Evolutionary conservation across 2,329 filamentous ascomycete species (phyloP), one percentile per base, ranked within the genome.

Genomic region (Alternaria ventricosa): DNA sequence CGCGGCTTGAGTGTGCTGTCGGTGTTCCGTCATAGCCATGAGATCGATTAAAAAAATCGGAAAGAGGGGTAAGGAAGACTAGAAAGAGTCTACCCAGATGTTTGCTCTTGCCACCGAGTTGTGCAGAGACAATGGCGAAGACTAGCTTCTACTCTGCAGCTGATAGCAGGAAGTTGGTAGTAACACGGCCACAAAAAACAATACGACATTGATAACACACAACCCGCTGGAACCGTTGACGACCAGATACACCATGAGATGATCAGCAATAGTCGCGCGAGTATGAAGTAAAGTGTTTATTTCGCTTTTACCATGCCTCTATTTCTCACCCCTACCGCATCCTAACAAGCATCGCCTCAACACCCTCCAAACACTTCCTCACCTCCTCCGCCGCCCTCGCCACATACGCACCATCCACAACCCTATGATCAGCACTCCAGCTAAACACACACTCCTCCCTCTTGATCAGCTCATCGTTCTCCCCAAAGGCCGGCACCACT

Each of bases 361-460:
- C 93, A 75, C 92, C 89, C 82, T 98, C 94, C 43, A 98, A 87
- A 71, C 92, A 88, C 55, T 85, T 84, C 71, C 89, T 89, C 22
- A 98, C 92, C 66, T 91, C 87, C 73, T 94, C 93, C 12, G 93
- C 94, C 78, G 95, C 95, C 70, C 94, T 87, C 20, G 96, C 96
- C 87, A 97, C 93, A 64, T 94, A 97, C 50, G 95, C 95, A 2
- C 96, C 96, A 81, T 99, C 96, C 50, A 98, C 89, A 57, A 98
- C 92, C 20, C 96, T 86, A 81, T 99, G 96, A 80, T 98, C 94
- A 6, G 95, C 95, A 79, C 92, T 95, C 95, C 95, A 98, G 81
- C 94, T 98, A 72, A 98, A 93, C 76, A 96, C 94, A 78, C 91
- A 90, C 65, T 96, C 87, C 75, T 96, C 90, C 79, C 89, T 92